These are phyloP conservation scores for Ampelocalamus luodianensis DNA, from an alignment of 176 grass and related monocot genomes.

Conservation along the genomic window DNA sequence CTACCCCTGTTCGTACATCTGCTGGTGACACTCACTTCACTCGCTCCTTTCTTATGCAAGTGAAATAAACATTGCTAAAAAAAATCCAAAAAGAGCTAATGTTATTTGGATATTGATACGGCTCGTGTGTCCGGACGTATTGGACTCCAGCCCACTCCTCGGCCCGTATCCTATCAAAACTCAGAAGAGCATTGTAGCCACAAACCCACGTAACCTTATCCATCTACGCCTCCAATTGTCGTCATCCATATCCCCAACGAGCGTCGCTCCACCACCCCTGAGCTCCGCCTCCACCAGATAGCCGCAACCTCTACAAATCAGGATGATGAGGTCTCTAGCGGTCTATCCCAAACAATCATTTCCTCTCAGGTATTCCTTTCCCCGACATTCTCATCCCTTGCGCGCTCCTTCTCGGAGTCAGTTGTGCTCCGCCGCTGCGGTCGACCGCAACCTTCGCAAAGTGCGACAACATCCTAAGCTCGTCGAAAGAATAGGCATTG, in stretches of 20 bases:
- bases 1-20: not conserved
- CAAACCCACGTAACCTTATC: no score
- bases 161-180: no score
- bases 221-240: no score
- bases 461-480: no score
- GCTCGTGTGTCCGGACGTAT: no score
- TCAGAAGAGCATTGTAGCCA: no score
- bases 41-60: not conserved
- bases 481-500: no score
- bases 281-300: not conserved
- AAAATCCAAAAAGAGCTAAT: not conserved
- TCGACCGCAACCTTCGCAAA: fast-evolving
- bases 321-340: fast-evolving
- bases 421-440: fast-evolving
- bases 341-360: not conserved
- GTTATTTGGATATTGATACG: not conserved
- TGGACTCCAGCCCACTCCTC: no score
- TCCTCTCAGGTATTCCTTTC: not conserved
- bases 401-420: not conserved
- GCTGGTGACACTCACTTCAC: not conserved
- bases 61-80: not conserved
- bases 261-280: no score
- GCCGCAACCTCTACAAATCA: not conserved
- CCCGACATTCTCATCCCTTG: not conserved
- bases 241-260: no score